Base-by-base conservation (phyloP, 495 filamentous ascomycete genomes). In the Friedmanniomyces simplex region DNA sequence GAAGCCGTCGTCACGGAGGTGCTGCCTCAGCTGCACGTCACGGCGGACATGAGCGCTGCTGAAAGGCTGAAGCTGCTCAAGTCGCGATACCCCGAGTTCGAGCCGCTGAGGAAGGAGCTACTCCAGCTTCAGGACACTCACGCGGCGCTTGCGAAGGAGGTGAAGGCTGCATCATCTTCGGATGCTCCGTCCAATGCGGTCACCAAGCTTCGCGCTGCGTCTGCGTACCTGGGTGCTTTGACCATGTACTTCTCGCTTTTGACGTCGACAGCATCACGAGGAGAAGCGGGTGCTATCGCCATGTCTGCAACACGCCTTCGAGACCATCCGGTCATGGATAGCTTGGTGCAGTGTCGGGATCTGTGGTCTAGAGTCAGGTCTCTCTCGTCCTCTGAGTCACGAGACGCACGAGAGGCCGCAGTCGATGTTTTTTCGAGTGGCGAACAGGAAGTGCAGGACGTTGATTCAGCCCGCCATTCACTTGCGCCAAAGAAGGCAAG, bases 181-280 rank as follows among this genome's bases (percentile, higher is more conserved):
- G 28, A 10, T 32, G 4, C 3, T 10, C 10, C 28, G 28, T 32
- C 28, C 21, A 61, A 57, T 34, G 60, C 49, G 16, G 45, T 52
- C 30, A 51, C 56, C 37, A 63, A 62, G 34, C 72, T 82, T 60
- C 83, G 84, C 60, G 82, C 91, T 24, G 69, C 95, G 25, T 84
- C 84, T 28, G 83, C 89, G 46, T 96, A 97, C 68, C 73, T 97
- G 18, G 91, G 85, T 36, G 77, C 88, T 0, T 75, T 97, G 64
- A 82, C 85, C 55, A 89, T 96, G 82, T 98, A 97, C 69, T 96
- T 98, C 68, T 87, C 89, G 54, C 77, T 97, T 41, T 73, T 97
- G 26, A 85, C 88, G 25, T 94, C 88, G 1, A 78, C 85, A 14
- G 72, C 81, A 48, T 77, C 72, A 25, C 63, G 79, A 16, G 73